Evolutionary conservation across 352 stramenopile genomes (phyloP), one percentile per base, ranked within the genome.

Genomic region (Pilasporangium apinafurcum): DNA sequence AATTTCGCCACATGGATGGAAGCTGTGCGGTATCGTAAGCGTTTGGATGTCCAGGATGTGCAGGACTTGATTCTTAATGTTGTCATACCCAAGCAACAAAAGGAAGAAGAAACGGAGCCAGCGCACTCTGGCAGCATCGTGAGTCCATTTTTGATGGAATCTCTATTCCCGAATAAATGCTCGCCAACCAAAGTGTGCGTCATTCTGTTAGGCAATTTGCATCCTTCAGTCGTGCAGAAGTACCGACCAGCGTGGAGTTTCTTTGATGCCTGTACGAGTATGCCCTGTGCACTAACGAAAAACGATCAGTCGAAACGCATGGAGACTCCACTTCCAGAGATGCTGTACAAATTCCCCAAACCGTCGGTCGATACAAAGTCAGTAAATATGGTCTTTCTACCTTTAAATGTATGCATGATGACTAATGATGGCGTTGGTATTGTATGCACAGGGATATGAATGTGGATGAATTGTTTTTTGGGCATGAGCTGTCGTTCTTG

Each of bases 401-500:
- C 20, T 44, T 12, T 37, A 13, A 5, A 14, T 36, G 14, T 33
- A 30, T 37, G 12, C 30, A 17, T 39, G 36, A 0, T 51, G 25
- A 28, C 7, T 39, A n/a, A 25, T 4, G 1, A 29, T 44, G 16
- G 8, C 40, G 26, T 25, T 24, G 14, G 26, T 35, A 0, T 25
- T 26, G 8, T 30, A 22, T 20, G 2, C n/a, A 17, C 53, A 84
- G 71, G 17, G 55, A 75, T 21, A 37, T 89, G 31, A 27, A 67
- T 9, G 52, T 44, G 0, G 66, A 90, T 1, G 72, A 89, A 46
- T 56, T 93, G 8, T 93, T 90, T 39, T 79, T 77, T 45, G 68
- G 62, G 8, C 74, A 92, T 39, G 78, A 93, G 33, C 46, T 93
- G 28, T 92, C 82, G 27, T 88, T 92, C 32, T 37, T 93, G 37